phyloP scores from a whole-genome alignment of 371 early-diverging fungal genomes.

The Zychaea mexicana region DNA sequence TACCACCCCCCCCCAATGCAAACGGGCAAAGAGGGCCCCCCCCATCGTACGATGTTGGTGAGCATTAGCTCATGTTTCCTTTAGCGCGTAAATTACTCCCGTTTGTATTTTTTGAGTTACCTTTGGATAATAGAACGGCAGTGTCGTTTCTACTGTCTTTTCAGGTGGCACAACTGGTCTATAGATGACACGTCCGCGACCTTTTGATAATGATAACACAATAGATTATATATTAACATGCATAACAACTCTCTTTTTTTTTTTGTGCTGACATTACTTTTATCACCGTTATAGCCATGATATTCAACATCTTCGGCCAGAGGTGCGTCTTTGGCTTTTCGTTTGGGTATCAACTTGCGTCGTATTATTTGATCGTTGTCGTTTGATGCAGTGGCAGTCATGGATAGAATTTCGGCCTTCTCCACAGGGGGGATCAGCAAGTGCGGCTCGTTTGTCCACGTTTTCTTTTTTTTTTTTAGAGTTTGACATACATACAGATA shows the following conservation, averaged over 20 bases:
- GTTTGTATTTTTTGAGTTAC: conserved; percentile 33
- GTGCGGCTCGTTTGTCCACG: conserved; percentile 72
- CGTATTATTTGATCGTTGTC: background rate
- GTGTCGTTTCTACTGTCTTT: conserved; percentile 17
- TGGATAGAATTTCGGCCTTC: conserved; percentile 38
- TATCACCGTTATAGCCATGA: background rate
- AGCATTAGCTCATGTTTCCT: background rate
- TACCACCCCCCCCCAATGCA: no score
- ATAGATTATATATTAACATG: no score
- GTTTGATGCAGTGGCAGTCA: no score
- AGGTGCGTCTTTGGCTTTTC: conserved; percentile 55
- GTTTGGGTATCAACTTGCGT: conserved; percentile 46
- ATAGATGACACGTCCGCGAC: conserved; percentile 7
- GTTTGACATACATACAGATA: background rate
- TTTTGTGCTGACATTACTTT: background rate
- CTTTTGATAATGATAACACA: background rate
- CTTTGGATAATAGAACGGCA: conserved; percentile 82
- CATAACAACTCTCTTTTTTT: background rate
- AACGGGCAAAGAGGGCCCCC: background rate
- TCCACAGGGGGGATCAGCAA: conserved; percentile 72
- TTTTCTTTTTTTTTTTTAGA: conserved; percentile 31
- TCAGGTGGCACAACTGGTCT: background rate
- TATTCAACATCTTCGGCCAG: conserved; percentile 47
- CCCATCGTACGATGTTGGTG: background rate
- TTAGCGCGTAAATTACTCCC: background rate